These are phyloP conservation scores for Colletotrichum destructivum DNA, from an alignment of 2,329 filamentous ascomycete species.

Conservation along the genomic window DNA sequence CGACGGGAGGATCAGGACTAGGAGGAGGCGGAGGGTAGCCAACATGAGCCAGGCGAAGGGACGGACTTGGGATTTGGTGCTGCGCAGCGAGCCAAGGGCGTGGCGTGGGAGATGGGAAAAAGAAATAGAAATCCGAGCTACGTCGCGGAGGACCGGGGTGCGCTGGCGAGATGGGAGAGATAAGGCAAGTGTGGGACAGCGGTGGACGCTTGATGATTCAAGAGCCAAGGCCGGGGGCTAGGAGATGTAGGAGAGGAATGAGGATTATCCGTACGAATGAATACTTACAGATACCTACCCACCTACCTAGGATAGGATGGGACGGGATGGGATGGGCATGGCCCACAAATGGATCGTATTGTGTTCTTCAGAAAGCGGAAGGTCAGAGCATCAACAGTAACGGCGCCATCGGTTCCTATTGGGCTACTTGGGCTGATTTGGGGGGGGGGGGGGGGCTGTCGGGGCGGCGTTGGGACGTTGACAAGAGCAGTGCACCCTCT, in stretches of 20 bases:
- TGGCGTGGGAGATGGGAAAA: conserved; percentile 33
- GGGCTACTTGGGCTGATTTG: background rate
- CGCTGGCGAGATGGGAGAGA: conserved; percentile 31
- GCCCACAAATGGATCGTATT: conserved; percentile 7
- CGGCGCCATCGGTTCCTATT: conserved; percentile 36
- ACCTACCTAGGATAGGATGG: too few relatives aligned
- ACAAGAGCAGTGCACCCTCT: background rate
- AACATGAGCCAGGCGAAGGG: background rate
- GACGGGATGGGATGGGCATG: background rate
- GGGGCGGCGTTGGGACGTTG: conserved; percentile 18
- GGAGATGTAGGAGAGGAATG: background rate
- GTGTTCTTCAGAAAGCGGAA: conserved; percentile 28
- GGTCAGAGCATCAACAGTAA: conserved; percentile 31
- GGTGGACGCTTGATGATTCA: conserved; percentile 36
- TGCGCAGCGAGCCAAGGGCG: background rate
- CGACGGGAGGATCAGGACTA: background rate
- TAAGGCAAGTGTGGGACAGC: conserved; percentile 39
- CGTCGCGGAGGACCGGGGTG: conserved; percentile 28
- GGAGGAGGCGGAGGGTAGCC: background rate
- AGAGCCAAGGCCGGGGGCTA: conserved; percentile 36
- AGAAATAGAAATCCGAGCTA: conserved; percentile 38
- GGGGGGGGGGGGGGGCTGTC: too few relatives aligned
- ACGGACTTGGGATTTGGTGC: conserved; percentile 5
- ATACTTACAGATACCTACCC: too few relatives aligned
- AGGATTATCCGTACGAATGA: too few relatives aligned